Base-by-base conservation (phyloP, 495 filamentous ascomycete genomes). In the Penicillium cinerascens region DNA sequence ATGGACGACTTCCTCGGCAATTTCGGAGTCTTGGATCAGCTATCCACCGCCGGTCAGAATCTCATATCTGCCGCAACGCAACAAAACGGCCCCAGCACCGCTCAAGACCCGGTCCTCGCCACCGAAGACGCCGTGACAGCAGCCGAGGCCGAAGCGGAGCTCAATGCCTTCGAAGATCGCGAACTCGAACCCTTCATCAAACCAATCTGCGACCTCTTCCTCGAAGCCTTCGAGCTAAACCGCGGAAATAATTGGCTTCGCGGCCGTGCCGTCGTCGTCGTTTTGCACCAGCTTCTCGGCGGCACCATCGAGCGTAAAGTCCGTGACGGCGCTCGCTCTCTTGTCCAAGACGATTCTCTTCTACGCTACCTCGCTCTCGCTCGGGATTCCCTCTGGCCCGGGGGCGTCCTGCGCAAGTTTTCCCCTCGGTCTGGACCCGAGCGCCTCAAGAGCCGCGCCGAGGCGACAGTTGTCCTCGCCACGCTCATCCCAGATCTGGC, bases 1-100 rank as follows among this genome's bases (percentile, higher is more conserved):
- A 96, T 97, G 91, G 95, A 99, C 70, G 93, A 99, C 58, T 91
- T 97, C 54, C 73, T 96, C 3, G 90, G 95, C 36, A 97, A 95
- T 64, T 92, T 97, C 44, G 90, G 93, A 4, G 89, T 97, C 0
- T 82, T 98, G 11, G 95, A 97, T 58, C 95, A 97, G 63, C 82
- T 98, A 7, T 95, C 91, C 11, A 78, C 92, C 3, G 90, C 93
- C 5, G 91, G 92, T 0, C 91, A 96, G 64, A 97, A 92, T 59
- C 79, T 98, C 25, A 88, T 98, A 29, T 89, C 89, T 6, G 89
- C 91, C 18, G 90, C 92, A 7, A 88, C 90, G 4, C 87, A 76
- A 52, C 91, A 95, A 65, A 80, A 88, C 49, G 82, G 74, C 55
- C 70, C 26, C 68, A 53, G 65, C 26, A 63, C 64, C 8, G 52